Percentiles rank a stretch among this genome's conserved stretches.
Evolutionary conservation across 768 basidiomycete species (phyloP).

Genomic region (Calocybe indica): DNA sequence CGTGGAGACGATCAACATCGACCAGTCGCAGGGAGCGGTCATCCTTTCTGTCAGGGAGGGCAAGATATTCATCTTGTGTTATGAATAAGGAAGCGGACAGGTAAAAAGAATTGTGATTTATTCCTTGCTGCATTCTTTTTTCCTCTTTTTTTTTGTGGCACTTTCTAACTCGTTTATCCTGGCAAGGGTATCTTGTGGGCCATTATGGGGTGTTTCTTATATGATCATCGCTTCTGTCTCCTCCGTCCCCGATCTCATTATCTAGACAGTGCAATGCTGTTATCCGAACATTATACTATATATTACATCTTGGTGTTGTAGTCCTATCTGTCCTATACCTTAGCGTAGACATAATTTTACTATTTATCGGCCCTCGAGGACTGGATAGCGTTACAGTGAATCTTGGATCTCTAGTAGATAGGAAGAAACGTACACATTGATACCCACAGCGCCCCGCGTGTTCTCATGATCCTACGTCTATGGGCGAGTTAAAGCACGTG

Average conservation of each 20-base stretch:
- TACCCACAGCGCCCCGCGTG: neutral
- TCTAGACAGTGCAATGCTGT: neutral
- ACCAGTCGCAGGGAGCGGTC: conserved; percentile 69
- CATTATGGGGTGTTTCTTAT: neutral
- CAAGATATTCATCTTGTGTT: conserved; percentile 69
- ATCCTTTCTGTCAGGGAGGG: conserved; percentile 64
- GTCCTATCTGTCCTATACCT: too few species aligned
- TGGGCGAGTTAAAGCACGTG: neutral
- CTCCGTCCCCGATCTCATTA: neutral
- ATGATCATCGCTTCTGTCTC: neutral
- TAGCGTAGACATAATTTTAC: too few species aligned
- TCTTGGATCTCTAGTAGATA: neutral
- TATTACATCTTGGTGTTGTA: too few species aligned
- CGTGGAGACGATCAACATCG: conserved; percentile 75
- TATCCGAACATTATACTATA: too few species aligned
- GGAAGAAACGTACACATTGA: neutral
- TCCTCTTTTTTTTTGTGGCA: neutral
- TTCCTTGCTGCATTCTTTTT: neutral
- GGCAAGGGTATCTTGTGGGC: neutral
- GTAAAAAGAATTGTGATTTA: neutral
- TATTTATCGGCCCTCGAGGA: too few species aligned
- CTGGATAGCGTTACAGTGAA: neutral
- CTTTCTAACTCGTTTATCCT: neutral
- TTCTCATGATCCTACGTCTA: neutral
- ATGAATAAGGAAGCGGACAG: conserved; percentile 29